These are phyloP conservation scores for Naganishia sp. DNA, from an alignment of 1,284 basidiomycete genomes.

Conservation along the genomic window DNA sequence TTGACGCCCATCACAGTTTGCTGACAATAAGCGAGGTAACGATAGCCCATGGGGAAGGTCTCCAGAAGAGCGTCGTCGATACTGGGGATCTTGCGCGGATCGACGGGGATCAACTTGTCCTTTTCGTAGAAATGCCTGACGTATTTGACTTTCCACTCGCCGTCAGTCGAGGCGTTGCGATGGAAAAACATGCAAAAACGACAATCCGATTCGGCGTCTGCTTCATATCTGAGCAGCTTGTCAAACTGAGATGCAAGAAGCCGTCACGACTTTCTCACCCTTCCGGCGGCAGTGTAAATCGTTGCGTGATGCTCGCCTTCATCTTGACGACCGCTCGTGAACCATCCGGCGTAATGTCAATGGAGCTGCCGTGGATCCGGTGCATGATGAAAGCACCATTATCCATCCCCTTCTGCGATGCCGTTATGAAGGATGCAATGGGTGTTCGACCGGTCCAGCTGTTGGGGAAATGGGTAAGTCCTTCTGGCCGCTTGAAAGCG, in stretches of 20 bases:
- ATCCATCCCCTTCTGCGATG: slow-evolving; percentile 26
- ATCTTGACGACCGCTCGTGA: slow-evolving; percentile 26
- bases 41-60: slow-evolving; percentile 42
- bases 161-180: slow-evolving; percentile 7
- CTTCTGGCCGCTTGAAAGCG: neutral
- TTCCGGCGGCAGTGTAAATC: slow-evolving; percentile 14
- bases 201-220: slow-evolving; percentile 24
- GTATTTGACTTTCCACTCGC: slow-evolving; percentile 28
- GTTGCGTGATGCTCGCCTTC: slow-evolving; percentile 26
- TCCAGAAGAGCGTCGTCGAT: slow-evolving; percentile 42
- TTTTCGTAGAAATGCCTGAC: slow-evolving; percentile 41
- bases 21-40: slow-evolving; percentile 34
- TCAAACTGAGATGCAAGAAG: too few species aligned
- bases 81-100: slow-evolving; percentile 41
- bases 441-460: slow-evolving; percentile 24
- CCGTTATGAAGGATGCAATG: slow-evolving; percentile 12
- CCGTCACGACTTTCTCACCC: too few species aligned
- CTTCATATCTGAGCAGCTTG: slow-evolving; percentile 5
- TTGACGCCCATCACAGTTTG: slow-evolving; percentile 21
- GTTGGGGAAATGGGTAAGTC: neutral
- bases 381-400: slow-evolving; percentile 29
- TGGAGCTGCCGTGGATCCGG: slow-evolving; percentile 23
- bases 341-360: slow-evolving; percentile 23
- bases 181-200: slow-evolving; percentile 29
- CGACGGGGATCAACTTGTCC: slow-evolving; percentile 43